Base-by-base conservation (phyloP, 169 alveolate species). In the Eimeria maxima region DNA sequence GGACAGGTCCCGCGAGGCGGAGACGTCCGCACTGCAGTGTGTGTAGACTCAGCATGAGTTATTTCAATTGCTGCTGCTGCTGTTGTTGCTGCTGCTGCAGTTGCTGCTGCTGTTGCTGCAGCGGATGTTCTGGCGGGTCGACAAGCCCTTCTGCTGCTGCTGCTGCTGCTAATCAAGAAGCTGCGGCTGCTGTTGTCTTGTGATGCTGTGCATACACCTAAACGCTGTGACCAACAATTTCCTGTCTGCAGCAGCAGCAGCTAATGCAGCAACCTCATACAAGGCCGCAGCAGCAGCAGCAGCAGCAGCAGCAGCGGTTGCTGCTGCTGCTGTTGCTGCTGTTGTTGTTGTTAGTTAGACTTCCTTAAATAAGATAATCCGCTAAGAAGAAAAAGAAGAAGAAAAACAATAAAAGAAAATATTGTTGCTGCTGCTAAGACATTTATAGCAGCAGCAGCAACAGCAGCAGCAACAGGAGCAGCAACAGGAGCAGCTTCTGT, bases 21-120 rank as follows among this genome's bases (percentile, higher is more conserved):
- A 29, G 44, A 22, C 20, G 84, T 10, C 84, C 53, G 53, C 84
- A 74, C 84, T 74, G 84, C 5, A 74, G 22, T 27, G 6, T 29
- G 50, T 29, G 55, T 29, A 24, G 45, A 42, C 29, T 29, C 84
- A 27, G 53, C 84, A 42, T 74, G 45, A 18, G 50, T 74, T n/a
- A n/a, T n/a, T n/a, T n/a, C n/a, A n/a, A n/a, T n/a, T n/a, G 84
- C 20, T 74, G 84, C 84, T 74, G 84, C 84, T 74, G 84, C 84
- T 29, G 57, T 27, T 42, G 84, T 50, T 74, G 84, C 84, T 3
- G 84, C 53, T 4, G 76, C 76, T 67, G 44, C 76, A 18, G 76
- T 29, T 22, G 76, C 27, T 27, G 6, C 22, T 67, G 76, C 76
- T 67, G 76, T 29, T 67, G 76, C 27, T 67, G 74, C 74, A 11